Conservation (phyloP, 352 stramenopile genomes). For the Phytophthora palmivora region DNA sequence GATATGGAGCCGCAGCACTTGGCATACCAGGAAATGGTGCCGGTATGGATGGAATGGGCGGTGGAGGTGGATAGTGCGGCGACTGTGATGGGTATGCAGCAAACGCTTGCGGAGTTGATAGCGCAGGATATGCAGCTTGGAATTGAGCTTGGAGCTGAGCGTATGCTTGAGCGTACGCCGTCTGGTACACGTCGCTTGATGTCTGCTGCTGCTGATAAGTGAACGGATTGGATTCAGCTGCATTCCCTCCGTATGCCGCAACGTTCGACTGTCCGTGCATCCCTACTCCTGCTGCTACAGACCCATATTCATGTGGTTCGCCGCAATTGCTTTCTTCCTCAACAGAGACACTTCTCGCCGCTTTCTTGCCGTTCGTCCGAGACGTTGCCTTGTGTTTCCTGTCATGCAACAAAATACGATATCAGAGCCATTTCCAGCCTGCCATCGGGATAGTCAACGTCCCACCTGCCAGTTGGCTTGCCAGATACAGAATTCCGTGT, state of each 20-base stretch:
- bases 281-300: constrained; percentile 10
- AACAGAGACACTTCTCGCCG: constrained; percentile 29
- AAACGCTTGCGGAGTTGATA: constrained; percentile 30
- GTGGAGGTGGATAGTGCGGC: constrained; percentile 37
- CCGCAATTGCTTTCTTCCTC: constrained; percentile 26
- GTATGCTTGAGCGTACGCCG: constrained; percentile 75
- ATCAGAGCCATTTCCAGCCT: constrained; percentile 9
- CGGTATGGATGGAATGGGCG: constrained; percentile 29
- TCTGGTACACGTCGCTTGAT: constrained; percentile 61
- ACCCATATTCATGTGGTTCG: constrained; percentile 12
- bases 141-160: constrained; percentile 68
- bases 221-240: constrained; percentile 15
- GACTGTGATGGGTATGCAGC: constrained; percentile 25
- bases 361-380: constrained; percentile 27
- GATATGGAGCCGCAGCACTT: constrained; percentile 23
- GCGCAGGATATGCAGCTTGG: constrained; percentile 42
- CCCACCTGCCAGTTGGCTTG: constrained; percentile 25
- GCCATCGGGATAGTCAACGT: not conserved
- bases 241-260: constrained; percentile 13
- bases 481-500: constrained; percentile 21
- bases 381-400: constrained; percentile 35
- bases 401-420: constrained; percentile 2
- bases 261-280: constrained; percentile 23
- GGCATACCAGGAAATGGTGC: constrained; percentile 38
- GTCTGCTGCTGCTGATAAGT: constrained; percentile 13